Base-by-base conservation (phyloP, 148 eudicot species). In the Vaccinium vitisidaea region DNA sequence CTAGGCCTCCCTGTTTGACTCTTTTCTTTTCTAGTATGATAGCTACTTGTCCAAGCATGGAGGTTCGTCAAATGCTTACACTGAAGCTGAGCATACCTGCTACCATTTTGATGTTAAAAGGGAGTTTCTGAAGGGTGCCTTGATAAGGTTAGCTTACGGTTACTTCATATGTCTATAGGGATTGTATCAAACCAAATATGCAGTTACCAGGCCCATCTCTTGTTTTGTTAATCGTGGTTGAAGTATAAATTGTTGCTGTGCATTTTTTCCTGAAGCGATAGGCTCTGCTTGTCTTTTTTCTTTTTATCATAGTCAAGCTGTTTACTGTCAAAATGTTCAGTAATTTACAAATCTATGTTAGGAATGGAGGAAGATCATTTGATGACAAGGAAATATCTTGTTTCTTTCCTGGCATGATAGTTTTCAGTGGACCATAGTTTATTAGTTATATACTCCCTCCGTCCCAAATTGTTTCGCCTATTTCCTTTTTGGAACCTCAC, bases 1-100 rank as follows among this genome's bases (percentile, higher is more conserved):
- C 23, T 18, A 48, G 46, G 69, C 49, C 74, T 84, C 48, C 21
- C 46, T 15, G 48, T 67, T 85, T 88, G 88, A 87, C 86, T 86
- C 55, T 88, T 88, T 75, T 84, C 79, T 86, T 82, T 86, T 80
- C 88, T 90, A 97, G 99, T 97, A 97, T 93, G 99, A 95, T 73
- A 95, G 98, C 90, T 97, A 89, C 88, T 90, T 97, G 89, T 94
- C 98, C 83, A 97, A 97, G 92, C 98, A 95, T 80, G 99, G 99
- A 76, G 99, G 99, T 85, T 92, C 98, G 21, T 97, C 99, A 81
- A 97, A 97, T 94, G 99, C 99, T 55, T 97, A 93, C 89, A 97
- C 99, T 58, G 99, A 97, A 91, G 92, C 90, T 56, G 96, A 97
- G 86, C 91, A 95, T 86, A 97, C 99, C 58, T 97, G 99, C 88